Evolutionary conservation across 1,284 basidiomycete species (phyloP).

Genomic region (Ceratobasidium sp.): DNA sequence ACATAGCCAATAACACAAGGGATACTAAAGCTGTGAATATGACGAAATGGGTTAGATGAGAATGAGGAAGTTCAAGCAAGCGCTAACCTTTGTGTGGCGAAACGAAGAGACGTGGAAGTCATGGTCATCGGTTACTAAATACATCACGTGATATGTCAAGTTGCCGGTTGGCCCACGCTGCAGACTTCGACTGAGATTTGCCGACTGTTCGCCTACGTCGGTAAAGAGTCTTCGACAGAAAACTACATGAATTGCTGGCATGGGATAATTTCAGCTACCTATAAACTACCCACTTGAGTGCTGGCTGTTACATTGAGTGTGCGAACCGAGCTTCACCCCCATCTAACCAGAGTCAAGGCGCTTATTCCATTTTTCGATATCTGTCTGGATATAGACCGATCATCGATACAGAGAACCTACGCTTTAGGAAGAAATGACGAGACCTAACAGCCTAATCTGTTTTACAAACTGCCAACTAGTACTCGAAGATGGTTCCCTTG

Average conservation of each 20-base stretch:
- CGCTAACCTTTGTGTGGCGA: not conserved
- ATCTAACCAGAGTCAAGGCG: not conserved
- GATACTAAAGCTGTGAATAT: not conserved
- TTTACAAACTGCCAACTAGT: conserved; percentile 84
- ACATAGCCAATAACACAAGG: too few species aligned
- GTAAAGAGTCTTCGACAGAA: not conserved
- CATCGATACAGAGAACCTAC: not conserved
- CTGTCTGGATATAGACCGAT: not conserved
- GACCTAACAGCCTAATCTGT: conserved; percentile 70
- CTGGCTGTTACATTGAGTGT: not conserved
- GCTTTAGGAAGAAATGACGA: not conserved
- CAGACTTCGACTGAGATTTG: conserved; percentile 5
- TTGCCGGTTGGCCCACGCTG: not conserved
- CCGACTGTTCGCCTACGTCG: conserved; percentile 11
- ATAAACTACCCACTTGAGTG: not conserved
- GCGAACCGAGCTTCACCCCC: not conserved
- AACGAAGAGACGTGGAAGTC: not conserved
- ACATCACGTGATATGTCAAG: not conserved
- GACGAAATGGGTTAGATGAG: not conserved
- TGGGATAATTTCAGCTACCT: conserved; percentile 4
- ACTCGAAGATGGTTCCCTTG: conserved; percentile 73
- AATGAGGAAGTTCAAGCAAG: not conserved
- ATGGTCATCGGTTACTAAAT: not conserved
- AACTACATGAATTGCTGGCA: conserved; percentile 16
- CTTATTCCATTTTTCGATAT: not conserved